phyloP scores from a whole-genome alignment of 2,329 filamentous ascomycete genomes.

The Seiridium cupressi region DNA sequence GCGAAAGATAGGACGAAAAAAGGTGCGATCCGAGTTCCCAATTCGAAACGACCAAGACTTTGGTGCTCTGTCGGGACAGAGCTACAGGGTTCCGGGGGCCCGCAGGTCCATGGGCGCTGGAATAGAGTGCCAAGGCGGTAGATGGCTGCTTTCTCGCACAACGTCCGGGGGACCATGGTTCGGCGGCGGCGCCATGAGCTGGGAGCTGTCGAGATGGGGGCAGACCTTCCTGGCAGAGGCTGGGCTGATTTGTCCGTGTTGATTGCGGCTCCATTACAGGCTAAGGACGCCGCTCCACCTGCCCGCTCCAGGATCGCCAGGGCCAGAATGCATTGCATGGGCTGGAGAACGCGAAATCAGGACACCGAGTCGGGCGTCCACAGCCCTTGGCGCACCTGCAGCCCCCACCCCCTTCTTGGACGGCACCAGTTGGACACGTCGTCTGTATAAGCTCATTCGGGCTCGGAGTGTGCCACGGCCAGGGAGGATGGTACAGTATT shows the following conservation, averaged over 20 bases:
- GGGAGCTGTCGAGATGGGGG: background rate
- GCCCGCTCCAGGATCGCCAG: background rate
- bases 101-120: background rate
- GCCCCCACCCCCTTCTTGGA: too few relatives aligned
- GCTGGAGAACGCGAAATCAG: background rate
- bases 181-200: background rate
- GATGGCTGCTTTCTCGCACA: background rate
- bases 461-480: too few relatives aligned
- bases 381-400: too few relatives aligned
- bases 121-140: constrained; percentile 7
- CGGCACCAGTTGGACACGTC: too few relatives aligned
- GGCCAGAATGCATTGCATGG: background rate
- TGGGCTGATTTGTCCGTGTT: constrained; percentile 1
- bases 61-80: background rate
- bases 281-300: background rate
- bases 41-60: constrained; percentile 3
- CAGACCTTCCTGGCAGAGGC: background rate
- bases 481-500: too few relatives aligned
- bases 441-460: too few relatives aligned
- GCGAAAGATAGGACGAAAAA: constrained; percentile 5
- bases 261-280: constrained; percentile 8
- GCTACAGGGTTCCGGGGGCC: background rate
- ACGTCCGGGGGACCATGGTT: background rate
- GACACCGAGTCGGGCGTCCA: too few relatives aligned
- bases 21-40: constrained; percentile 4